A percentile compares a stretch with the other conserved stretches of the same genome.
Conservation (phyloP, 73 alveolate species). For the Diophrys appendiculata region DNA sequence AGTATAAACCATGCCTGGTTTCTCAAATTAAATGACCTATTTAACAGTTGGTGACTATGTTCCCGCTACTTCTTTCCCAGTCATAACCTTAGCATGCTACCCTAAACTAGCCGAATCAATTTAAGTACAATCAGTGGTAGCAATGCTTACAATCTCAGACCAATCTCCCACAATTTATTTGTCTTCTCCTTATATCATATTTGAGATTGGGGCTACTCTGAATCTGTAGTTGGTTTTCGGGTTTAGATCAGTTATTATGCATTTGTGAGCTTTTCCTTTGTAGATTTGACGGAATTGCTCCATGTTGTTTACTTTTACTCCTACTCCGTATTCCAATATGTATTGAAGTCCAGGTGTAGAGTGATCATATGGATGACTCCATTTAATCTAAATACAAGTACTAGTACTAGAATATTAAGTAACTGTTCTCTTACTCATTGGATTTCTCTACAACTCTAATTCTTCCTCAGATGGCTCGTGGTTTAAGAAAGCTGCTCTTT, state of each 20-base stretch:
- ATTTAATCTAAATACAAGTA: slow-evolving; percentile 59
- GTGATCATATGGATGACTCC: slow-evolving; percentile 51
- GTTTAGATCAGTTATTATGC: slow-evolving; percentile 72
- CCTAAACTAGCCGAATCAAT: slow-evolving; percentile 25
- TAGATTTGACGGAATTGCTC: slow-evolving; percentile 72
- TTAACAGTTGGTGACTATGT: slow-evolving; percentile 5
- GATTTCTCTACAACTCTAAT: no score
- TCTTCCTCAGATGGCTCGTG: no score
- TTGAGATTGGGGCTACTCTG: slow-evolving; percentile 58
- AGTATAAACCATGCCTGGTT: slow-evolving; percentile 61
- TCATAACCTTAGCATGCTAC: slow-evolving; percentile 41
- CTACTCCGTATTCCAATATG: slow-evolving; percentile 70
- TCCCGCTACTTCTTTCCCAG: slow-evolving; percentile 14
- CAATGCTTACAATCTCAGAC: slow-evolving; percentile 54
- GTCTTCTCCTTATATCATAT: slow-evolving; percentile 6
- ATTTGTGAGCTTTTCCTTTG: slow-evolving; percentile 75
- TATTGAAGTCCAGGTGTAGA: slow-evolving; percentile 24
- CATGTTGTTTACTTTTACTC: slow-evolving; percentile 57
- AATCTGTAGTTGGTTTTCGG: slow-evolving; percentile 73
- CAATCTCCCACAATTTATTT: slow-evolving; percentile 61
- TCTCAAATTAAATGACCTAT: slow-evolving; percentile 43
- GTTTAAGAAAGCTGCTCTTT: no score
- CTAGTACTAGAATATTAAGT: slow-evolving; percentile 34
- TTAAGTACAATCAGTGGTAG: slow-evolving; percentile 48
- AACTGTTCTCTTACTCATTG: slow-evolving; percentile 49